These are phyloP conservation scores for Mytilinidion resinicola DNA, from an alignment of 495 filamentous ascomycete species.

Conservation along the genomic window DNA sequence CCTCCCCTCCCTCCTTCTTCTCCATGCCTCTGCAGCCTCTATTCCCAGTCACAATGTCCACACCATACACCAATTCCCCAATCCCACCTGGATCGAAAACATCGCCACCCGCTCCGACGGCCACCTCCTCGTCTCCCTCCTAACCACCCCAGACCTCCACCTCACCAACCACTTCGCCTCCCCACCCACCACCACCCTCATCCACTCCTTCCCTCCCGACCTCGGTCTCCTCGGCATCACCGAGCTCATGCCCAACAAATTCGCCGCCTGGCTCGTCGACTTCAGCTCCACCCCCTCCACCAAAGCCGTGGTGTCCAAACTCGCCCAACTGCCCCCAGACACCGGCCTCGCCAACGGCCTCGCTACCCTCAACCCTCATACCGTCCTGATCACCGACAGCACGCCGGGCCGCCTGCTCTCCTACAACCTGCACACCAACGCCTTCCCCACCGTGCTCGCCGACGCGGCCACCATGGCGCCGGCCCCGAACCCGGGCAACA, in stretches of 20 bases:
- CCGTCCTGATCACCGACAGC: not conserved
- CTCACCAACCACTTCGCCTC: not conserved
- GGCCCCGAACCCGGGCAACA: not conserved
- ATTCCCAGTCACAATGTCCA: not conserved
- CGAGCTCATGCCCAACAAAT: not conserved
- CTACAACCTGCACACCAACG: not conserved
- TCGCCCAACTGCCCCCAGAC: too few relatives aligned
- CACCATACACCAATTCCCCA: slow-evolving; percentile 5
- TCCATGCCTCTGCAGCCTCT: not conserved
- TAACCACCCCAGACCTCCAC: not conserved
- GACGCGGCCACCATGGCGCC: not conserved
- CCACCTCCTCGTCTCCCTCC: slow-evolving; percentile 5
- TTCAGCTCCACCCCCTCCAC: not conserved
- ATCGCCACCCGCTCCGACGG: slow-evolving; percentile 6
- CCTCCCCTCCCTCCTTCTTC: not conserved
- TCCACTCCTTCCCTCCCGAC: not conserved
- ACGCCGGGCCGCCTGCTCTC: not conserved
- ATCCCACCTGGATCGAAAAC: slow-evolving; percentile 11
- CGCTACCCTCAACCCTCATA: not conserved
- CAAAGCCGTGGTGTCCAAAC: not conserved
- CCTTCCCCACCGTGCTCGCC: not conserved
- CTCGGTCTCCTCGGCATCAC: not conserved
- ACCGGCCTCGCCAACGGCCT: not conserved
- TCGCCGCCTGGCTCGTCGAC: not conserved
- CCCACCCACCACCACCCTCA: not conserved